Evolutionary conservation across 2,329 filamentous ascomycete genomes (phyloP), one percentile per base, ranked within the genome.

Genomic region (Penicillium sp.): DNA sequence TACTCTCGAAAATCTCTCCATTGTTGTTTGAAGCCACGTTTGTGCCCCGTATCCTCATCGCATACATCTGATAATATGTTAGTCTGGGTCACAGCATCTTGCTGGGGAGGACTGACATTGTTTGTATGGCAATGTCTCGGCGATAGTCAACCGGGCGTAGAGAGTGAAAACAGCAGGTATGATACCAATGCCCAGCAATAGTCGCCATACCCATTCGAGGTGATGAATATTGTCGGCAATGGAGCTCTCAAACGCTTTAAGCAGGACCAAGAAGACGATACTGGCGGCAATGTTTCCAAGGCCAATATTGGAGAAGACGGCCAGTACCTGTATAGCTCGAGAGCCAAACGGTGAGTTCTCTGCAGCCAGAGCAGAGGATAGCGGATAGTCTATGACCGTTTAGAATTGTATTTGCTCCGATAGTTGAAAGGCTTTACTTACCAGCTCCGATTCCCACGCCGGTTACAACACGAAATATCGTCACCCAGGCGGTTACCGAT

Each of bases 1-100:
- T 73, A 71, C 6, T 65, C 63, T 25, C 63, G 58, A 50, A 74
- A 73, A 29, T 69, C 67, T 31, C 64, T 50, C 57, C 59, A 68
- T 44, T 69, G 58, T 19, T 62, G 25, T 26, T 55, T 49, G 11
- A 62, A 33, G 10, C 58, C 57, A 4, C 56, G 61, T 21, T 55
- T 64, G 16, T 60, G 42, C 7, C 56, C 58, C 31, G 55, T 42
- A 8, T 43, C 21, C 6, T 60, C 57, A 50, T 56, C 54, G 8
- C 61, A 54, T n/a, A 63, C 57, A 48, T 60, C 60, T 59, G 16
- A 8, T 29, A 19, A 11, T 7, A 10, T 1, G 39, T 60, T 31
- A 60, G 33, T 7, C 19, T 29, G 25, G 13, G 19, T 2, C 25
- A 4, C 13, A 2, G 14, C 21, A 8, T 26, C 21, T 37, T 23